Percentiles rank a stretch among this genome's conserved stretches.
Conservation (phyloP, 495 filamentous ascomycete genomes). For the Umbilicaria muhlenbergii region DNA sequence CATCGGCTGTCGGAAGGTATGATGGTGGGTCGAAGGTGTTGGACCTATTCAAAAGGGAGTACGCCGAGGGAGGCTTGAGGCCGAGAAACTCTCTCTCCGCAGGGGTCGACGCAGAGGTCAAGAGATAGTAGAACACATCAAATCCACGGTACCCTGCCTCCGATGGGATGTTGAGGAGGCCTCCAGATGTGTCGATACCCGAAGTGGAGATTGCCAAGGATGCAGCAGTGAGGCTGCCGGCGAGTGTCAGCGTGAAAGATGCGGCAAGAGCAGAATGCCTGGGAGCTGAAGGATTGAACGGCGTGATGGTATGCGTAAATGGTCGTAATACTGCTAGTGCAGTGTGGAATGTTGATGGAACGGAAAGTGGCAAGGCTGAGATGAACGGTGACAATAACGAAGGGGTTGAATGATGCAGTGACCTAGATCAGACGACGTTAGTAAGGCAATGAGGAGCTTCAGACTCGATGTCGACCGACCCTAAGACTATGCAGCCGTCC, state of each 20-base stretch:
- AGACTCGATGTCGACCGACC: conserved; percentile 33
- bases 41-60: conserved; percentile 64
- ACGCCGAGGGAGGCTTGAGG: conserved; percentile 61
- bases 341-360: conserved; percentile 57
- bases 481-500: conserved; percentile 83
- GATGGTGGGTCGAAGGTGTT: conserved; percentile 75
- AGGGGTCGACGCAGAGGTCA: conserved; percentile 76
- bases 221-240: conserved; percentile 62
- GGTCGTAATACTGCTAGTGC: conserved; percentile 67
- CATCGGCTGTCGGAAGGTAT: conserved; percentile 86
- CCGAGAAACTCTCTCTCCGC: conserved; percentile 87
- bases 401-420: conserved; percentile 76
- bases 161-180: conserved; percentile 65
- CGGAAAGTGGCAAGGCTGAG: conserved; percentile 56
- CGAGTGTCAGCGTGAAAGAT: conserved; percentile 63
- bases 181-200: conserved; percentile 71
- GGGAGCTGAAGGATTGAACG: conserved; percentile 72
- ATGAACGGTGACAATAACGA: conserved; percentile 73
- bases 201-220: conserved; percentile 68
- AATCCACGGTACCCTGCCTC: conserved; percentile 85
- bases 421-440: conserved; percentile 32
- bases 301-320: conserved; percentile 75
- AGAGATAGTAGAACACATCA: conserved; percentile 93
- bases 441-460: conserved; percentile 4
- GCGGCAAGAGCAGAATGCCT: conserved; percentile 69